Conservation (phyloP, 163 green algal species). For the Chlamydomonas reinhardtii region DNA sequence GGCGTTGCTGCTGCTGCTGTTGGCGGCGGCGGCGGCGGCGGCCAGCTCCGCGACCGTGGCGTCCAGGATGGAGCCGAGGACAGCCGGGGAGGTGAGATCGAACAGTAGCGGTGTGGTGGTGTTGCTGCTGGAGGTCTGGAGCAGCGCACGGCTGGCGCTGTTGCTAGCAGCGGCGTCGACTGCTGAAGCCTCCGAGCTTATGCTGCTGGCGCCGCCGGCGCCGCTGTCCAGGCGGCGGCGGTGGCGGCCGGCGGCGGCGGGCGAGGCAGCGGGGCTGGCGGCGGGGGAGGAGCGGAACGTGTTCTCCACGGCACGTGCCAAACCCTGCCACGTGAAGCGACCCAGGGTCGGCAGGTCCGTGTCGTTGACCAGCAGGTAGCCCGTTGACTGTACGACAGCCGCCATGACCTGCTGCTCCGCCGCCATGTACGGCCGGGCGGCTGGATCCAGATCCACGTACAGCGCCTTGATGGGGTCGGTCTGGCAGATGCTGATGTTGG, state of each 20-base stretch:
- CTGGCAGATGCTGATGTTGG: conserved; percentile 9
- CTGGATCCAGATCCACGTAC: conserved; percentile 16
- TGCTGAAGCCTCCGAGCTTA: too few relatives aligned
- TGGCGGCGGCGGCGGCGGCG: neutral
- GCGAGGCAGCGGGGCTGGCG: neutral
- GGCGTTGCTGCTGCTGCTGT: neutral
- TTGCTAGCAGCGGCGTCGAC: too few relatives aligned
- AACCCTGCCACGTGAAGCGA: neutral
- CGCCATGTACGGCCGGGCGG: neutral
- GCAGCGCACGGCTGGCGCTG: neutral
- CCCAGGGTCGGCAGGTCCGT: conserved; percentile 28
- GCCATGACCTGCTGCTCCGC: conserved; percentile 44
- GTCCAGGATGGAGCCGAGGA: neutral
- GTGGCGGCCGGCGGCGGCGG: neutral
- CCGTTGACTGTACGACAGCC: conserved; percentile 2
- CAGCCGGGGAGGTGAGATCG: neutral
- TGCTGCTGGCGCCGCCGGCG: too few relatives aligned
- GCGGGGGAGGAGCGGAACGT: neutral
- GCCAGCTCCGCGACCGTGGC: conserved; percentile 4
- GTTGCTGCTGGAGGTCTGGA: neutral
- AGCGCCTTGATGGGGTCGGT: conserved; percentile 41
- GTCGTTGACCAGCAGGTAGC: conserved; percentile 4
- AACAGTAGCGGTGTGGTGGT: neutral
- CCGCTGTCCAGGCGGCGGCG: neutral
- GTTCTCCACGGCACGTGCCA: conserved; percentile 15